These are phyloP conservation scores for Hemisphaericaspora subhashii DNA, from an alignment of 1,139 yeast genomes.

Conservation along the genomic window DNA sequence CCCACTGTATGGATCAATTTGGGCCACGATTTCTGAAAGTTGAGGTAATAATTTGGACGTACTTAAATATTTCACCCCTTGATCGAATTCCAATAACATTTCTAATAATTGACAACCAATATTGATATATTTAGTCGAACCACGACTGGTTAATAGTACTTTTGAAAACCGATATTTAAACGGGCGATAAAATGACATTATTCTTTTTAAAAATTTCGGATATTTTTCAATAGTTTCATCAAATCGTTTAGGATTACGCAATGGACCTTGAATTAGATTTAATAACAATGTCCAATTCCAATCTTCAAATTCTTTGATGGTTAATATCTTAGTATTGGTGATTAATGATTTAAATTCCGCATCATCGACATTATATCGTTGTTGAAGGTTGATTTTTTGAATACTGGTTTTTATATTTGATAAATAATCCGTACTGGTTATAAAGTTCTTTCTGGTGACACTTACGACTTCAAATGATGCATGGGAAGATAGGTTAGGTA, in stretches of 20 bases:
- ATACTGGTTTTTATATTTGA: slow-evolving; percentile 29
- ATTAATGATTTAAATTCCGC: slow-evolving; percentile 66
- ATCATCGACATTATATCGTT: slow-evolving; percentile 66
- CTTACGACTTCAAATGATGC: slow-evolving; percentile 13
- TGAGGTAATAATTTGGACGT: slow-evolving; percentile 82
- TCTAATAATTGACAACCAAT: slow-evolving; percentile 76
- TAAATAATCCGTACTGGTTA: slow-evolving; percentile 18
- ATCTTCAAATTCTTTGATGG: slow-evolving; percentile 73
- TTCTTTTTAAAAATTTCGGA: slow-evolving; percentile 80
- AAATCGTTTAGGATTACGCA: slow-evolving; percentile 65
- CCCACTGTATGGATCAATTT: slow-evolving; percentile 79
- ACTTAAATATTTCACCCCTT: slow-evolving; percentile 67
- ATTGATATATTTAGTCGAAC: slow-evolving; percentile 56
- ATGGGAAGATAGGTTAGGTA: slow-evolving; percentile 17
- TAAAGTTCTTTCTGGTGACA: slow-evolving; percentile 25
- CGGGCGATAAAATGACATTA: slow-evolving; percentile 87
- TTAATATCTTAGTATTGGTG: slow-evolving; percentile 65
- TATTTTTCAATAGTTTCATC: slow-evolving; percentile 76
- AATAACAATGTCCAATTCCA: slow-evolving; percentile 87
- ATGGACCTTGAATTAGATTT: slow-evolving; percentile 76
- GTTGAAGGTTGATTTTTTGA: slow-evolving; percentile 41
- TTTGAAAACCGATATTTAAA: slow-evolving; percentile 83
- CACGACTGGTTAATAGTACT: slow-evolving; percentile 30
- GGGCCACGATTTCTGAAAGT: slow-evolving; percentile 83
- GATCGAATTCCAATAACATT: slow-evolving; percentile 58